A percentile compares a stretch with the other conserved stretches of the same genome.
Evolutionary conservation across 2,329 filamentous ascomycete species (phyloP).

Genomic region (Fusarium sp.): DNA sequence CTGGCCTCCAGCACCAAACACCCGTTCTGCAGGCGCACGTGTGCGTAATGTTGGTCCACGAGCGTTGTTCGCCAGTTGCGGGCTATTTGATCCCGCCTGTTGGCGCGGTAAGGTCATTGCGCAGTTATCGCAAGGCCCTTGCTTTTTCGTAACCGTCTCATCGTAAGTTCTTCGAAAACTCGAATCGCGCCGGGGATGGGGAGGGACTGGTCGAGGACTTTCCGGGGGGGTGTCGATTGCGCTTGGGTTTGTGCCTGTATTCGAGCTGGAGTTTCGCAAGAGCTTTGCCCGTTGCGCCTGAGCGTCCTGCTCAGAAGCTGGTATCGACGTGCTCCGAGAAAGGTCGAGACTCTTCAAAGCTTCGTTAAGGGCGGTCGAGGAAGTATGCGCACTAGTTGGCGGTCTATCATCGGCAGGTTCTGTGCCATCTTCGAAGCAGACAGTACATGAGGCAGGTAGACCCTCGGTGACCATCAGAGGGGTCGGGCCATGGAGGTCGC

Average conservation of each 20-base stretch:
- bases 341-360: slow-evolving; percentile 62
- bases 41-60: slow-evolving; percentile 70
- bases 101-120: slow-evolving; percentile 70
- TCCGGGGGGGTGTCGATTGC: slow-evolving; percentile 69
- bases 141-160: slow-evolving; percentile 72
- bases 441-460: slow-evolving; percentile 68
- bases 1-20: slow-evolving; percentile 62
- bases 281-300: slow-evolving; percentile 58
- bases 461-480: slow-evolving; percentile 78
- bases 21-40: slow-evolving; percentile 69
- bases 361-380: slow-evolving; percentile 58
- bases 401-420: slow-evolving; percentile 51
- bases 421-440: slow-evolving; percentile 64
- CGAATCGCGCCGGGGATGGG: slow-evolving; percentile 63
- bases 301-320: slow-evolving; percentile 59
- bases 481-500: slow-evolving; percentile 76
- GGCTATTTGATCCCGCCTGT: slow-evolving; percentile 42
- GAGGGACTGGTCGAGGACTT: slow-evolving; percentile 61
- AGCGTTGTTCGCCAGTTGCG: slow-evolving; percentile 52
- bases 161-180: slow-evolving; percentile 73
- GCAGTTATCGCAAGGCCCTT: slow-evolving; percentile 75
- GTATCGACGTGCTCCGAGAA: slow-evolving; percentile 57
- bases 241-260: slow-evolving; percentile 53
- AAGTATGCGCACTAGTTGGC: slow-evolving; percentile 55
- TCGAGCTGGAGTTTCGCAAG: slow-evolving; percentile 54